A percentile compares a stretch with the other conserved stretches of the same genome.
These are phyloP conservation scores for Hymenoscyphus albidus DNA, from an alignment of 2,329 filamentous ascomycete genomes.

Conservation along the genomic window DNA sequence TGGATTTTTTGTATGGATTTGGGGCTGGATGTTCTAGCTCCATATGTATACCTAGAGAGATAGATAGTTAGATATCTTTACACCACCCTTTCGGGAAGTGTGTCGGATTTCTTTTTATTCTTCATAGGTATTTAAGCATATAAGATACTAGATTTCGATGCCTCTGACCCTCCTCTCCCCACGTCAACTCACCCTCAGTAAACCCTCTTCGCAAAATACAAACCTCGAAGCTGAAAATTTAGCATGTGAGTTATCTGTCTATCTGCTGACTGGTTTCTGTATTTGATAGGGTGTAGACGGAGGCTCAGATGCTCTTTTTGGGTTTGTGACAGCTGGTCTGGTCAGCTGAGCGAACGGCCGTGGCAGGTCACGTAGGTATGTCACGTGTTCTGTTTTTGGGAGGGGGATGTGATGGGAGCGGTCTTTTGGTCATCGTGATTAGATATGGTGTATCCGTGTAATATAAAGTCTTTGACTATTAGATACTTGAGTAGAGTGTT, in stretches of 20 bases:
- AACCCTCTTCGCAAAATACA: not conserved
- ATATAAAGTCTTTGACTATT: not conserved
- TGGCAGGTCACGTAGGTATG: not conserved
- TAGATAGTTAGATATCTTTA: too few species aligned
- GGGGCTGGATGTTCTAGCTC: too few species aligned
- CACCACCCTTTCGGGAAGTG: too few species aligned
- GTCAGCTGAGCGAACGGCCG: not conserved
- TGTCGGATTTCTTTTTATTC: too few species aligned
- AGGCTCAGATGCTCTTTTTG: not conserved
- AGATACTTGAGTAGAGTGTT: too few species aligned
- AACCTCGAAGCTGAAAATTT: not conserved
- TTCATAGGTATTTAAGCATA: too few species aligned
- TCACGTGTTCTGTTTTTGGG: not conserved
- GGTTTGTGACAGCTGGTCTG: not conserved
- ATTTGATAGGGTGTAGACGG: not conserved
- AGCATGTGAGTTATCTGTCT: not conserved
- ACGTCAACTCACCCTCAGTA: not conserved
- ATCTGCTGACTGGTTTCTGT: not conserved
- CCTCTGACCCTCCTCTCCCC: not conserved
- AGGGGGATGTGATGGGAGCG: not conserved
- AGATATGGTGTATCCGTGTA: not conserved
- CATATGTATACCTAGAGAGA: too few species aligned
- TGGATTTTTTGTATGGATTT: too few species aligned
- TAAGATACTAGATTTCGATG: too few species aligned
- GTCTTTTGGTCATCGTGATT: not conserved